Evolutionary conservation across 306 rosid genomes (phyloP), one percentile per base, ranked within the genome.

Genomic region (Quercus parvula): DNA sequence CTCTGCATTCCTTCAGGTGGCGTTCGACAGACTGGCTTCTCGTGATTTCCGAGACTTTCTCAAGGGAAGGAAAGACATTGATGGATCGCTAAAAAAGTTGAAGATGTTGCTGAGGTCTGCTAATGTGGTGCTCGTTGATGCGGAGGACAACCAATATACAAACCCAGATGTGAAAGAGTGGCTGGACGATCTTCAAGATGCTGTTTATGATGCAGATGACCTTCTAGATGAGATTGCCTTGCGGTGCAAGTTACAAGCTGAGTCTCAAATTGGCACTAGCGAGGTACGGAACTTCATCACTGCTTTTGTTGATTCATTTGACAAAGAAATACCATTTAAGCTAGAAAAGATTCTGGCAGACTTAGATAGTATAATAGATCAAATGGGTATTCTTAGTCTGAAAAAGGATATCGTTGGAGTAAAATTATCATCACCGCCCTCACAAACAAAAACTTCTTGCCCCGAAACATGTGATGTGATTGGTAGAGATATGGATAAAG

Each of bases 131-230:
- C 33, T 74, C 6, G 14, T 35, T 62, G 35, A 80, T 6, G 83
- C 78, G 12, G 78, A 80, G 70, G 83, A 64, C 9, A 77, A 58
- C 41, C 82, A 77, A 55, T 73, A 77, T 19, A 6, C 17, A 56
- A 30, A 70, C 20, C 76, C 81, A 19, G 13, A 4, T 14, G 76
- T 77, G 56, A 77, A 33, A 19, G 20, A n/a, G 9, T 84, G 87
- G 87, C 70, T 81, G 24, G 13, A 77, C 11, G 35, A 38, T 31
- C 73, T 85, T n/a, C 71, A 76, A 41, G 54, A 66, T 71, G 84
- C 46, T 71, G 15, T 69, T 5, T 77, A 74, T 61, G 54, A 27
- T 13, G 76, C 79, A n/a, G 80, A 77, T 54, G 71, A 84, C 69
- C 27, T 82, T 22, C 31, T 82, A 61, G 81, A 81, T 52, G 75